Base-by-base conservation (phyloP, 306 rosid species). In the Castanea mollissima region DNA sequence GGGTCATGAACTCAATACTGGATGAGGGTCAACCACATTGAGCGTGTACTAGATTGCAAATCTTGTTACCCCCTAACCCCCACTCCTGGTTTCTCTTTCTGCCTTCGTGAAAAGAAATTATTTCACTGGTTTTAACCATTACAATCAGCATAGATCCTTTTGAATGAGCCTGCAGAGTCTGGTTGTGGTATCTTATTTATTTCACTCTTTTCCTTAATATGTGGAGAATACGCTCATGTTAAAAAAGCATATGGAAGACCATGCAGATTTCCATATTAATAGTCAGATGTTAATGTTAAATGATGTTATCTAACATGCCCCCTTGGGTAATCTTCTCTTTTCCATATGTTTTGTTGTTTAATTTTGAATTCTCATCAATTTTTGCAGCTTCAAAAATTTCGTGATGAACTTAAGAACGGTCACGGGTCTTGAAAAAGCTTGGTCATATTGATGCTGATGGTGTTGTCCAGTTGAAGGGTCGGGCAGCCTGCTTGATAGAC, bases 401-500 rank as follows among this genome's bases (percentile, higher is more conserved):
- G 99, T 5, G 97, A 90, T 56, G 99, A 95, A 81, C 90, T 95
- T 14, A 93, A 86, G 89, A 95, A 93, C 97, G 99, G 57, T 90
- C 99, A 4, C 88, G 98, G 35, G 99, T 95, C 32, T 86, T 95
- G 88, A 93, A 87, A 91, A 95, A 91, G 86, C 98, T 95, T 80
- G 99, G 99, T 74, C 99, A 95, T 87, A 88, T 95, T 75, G 97
- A 95, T 83, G 85, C 92, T 16, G 98, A 95, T 69, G 88, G 94
- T 78, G 96, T 95, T 83, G 97, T 95, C 78, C 98, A 92, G 89
- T 87, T 95, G 87, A 95, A 95, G 89, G 99, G 99, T 74, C 88
- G 98, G 73, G 97, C 98, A 49, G 99, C 99, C 77, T 95, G 99
- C 90, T 87, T 95, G 97, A 90, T 95, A 78, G 99, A 95, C 86